Conservation (phyloP, 2,329 filamentous ascomycete species). For the Fusarium floridanum region DNA sequence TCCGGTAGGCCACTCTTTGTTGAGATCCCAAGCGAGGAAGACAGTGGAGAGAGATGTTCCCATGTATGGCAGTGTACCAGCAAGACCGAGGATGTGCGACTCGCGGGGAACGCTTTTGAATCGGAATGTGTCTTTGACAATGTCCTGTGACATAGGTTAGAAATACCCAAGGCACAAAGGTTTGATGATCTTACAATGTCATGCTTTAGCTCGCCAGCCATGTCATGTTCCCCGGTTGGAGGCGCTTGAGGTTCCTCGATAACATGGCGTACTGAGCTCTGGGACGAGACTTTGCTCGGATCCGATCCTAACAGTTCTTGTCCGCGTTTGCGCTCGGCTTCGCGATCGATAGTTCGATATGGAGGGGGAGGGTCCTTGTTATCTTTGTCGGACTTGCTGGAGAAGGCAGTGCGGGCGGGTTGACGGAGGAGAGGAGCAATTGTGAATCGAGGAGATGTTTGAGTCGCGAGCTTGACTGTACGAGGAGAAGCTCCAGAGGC, state of each 20-base stretch:
- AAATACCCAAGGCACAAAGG: accelerated
- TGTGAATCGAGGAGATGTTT: conserved; percentile 18
- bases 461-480: conserved; percentile 1
- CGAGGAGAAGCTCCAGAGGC: conserved; percentile 31
- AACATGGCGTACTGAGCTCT: conserved; percentile 67
- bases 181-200: conserved; percentile 67
- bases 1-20: conserved; percentile 73
- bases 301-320: conserved; percentile 68
- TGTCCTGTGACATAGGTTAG: conserved; percentile 58
- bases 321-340: conserved; percentile 67
- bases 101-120: conserved; percentile 75
- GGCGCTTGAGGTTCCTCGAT: conserved; percentile 51
- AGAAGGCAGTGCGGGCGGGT: conserved; percentile 39
- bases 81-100: conserved; percentile 76
- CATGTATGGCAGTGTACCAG: conserved; percentile 87
- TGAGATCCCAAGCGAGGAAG: conserved; percentile 86
- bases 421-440: conserved; percentile 28
- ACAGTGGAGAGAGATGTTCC: conserved; percentile 86
- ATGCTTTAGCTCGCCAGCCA: conserved; percentile 54
- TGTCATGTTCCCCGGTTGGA: conserved; percentile 38
- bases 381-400: conserved; percentile 40
- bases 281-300: conserved; percentile 71
- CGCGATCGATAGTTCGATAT: conserved; percentile 59
- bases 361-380: conserved; percentile 41
- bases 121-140: conserved; percentile 77